Percentiles rank a stretch among this genome's conserved stretches.
These are phyloP conservation scores for Candida arabinofermentans DNA, from an alignment of 805 yeast species.

Conservation along the genomic window DNA sequence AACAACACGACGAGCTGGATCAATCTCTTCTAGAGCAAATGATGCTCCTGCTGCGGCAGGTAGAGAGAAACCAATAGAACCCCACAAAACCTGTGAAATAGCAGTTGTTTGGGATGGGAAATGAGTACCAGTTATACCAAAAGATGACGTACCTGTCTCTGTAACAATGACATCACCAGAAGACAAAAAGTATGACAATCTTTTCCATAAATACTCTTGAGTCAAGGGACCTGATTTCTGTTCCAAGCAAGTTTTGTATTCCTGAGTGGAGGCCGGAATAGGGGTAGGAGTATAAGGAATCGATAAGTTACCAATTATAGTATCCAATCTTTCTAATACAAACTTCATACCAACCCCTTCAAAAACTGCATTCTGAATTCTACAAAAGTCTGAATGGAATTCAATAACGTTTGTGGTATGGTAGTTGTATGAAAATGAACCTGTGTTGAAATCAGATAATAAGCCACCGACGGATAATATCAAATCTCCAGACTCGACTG, in stretches of 20 bases:
- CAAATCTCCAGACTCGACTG: conserved; percentile 72
- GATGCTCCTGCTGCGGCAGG: conserved; percentile 69
- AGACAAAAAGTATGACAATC: conserved; percentile 56
- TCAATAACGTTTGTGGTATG: conserved; percentile 72
- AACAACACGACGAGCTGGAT: conserved; percentile 57
- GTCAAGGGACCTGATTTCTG: conserved; percentile 44
- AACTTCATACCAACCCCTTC: conserved; percentile 70
- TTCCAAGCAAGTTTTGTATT: conserved; percentile 40
- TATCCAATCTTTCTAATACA: conserved; percentile 41
- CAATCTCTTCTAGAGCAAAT: conserved; percentile 61
- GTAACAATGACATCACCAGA: conserved; percentile 65
- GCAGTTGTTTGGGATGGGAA: conserved; percentile 62
- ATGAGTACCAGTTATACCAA: conserved; percentile 63
- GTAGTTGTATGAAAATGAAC: conserved; percentile 76
- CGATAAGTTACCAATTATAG: conserved; percentile 29
- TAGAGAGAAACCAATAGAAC: conserved; percentile 68
- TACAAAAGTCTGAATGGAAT: conserved; percentile 74
- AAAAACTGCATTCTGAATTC: conserved; percentile 65
- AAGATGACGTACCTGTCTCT: conserved; percentile 75
- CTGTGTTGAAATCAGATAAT: conserved; percentile 86
- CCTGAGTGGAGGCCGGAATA: conserved; percentile 42
- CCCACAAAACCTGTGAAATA: conserved; percentile 74
- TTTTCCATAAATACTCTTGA: conserved; percentile 69
- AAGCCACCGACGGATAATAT: conserved; percentile 77
- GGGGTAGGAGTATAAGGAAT: conserved; percentile 46